Base-by-base conservation (phyloP, 176 grass and related monocot genomes). In the Cymbopogon citratus region DNA sequence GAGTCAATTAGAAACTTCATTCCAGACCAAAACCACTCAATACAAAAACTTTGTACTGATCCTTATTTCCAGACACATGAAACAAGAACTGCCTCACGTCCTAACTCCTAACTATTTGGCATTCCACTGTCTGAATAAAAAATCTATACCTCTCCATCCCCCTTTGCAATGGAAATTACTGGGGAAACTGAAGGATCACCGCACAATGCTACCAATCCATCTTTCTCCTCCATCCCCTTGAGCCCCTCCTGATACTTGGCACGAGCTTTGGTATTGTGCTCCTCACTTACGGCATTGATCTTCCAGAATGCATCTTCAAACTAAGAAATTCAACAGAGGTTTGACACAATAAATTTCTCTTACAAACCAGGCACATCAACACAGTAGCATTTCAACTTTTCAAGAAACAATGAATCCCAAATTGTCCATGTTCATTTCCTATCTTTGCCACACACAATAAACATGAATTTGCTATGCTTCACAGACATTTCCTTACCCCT, bases 111-210 rank as follows among this genome's bases (percentile, higher is more conserved):
- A n/a, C n/a, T n/a, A n/a, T n/a, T n/a, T 2, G 46, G 45, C 18
- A 36, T 34, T 80, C 39, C 70, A n/a, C 40, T 80, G 12, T 69
- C 7, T 23, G 14, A 80, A 57, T 49, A 75, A 68, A 74, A 43
- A 61, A 62, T 10, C 5, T 75, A 70, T 89, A 85, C 87, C 82
- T 81, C 40, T 76, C 40, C 44, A 5, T 44, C 19, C 77, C 26
- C 71, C 43, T 52, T 67, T 64, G 64, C 54, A 71, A 31, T 28
- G 52, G 71, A 71, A 81, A 91, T 85, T 87, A 87, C 82, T 84
- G 88, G 81, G 40, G 90, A 68, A 48, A 87, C 56, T 14, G 90
- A 90, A 48, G 80, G 83, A 75, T 89, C 86, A 16, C 78, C 79
- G 74, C 81, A 91, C 56, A 80, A 76, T 18, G 87, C 85, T 89